Base-by-base conservation (phyloP, 2,329 filamentous ascomycete genomes). In the Spiromastix sp. region DNA sequence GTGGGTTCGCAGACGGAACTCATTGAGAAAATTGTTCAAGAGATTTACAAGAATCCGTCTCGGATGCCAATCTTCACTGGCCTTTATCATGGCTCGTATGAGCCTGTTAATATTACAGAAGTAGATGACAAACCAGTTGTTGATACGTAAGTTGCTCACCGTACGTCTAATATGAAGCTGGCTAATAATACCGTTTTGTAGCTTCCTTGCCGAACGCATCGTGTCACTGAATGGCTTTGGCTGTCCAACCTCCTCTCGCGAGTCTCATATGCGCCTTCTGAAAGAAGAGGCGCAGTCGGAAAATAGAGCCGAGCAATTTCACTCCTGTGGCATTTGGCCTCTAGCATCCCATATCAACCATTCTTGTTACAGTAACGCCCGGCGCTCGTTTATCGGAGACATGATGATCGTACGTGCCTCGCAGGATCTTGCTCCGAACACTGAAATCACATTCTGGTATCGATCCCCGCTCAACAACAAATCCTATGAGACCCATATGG, bases 331-430 rank as follows among this genome's bases (percentile, higher is more conserved):
- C 1, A 37, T 74, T 9, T 77, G 71, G 69, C 38, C 54, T 2
- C 39, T 56, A 1, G 65, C 68, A 3, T 69, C 71, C 0, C 55
- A 59, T 36, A 63, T 72, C 42, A 76, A 77, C 38, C 71, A 76
- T 41, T 61, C 59, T 8, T 77, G 72, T 46, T 12, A 60, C 4
- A 48, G 48, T 7, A 76, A 73, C 42, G 62, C 60, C 12, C 40
- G 38, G 0, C 66, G 66, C 11, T 50, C 61, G 1, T 74, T 72
- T 45, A 69, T 75, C 24, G 70, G 71, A 2, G 70, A 77, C 43
- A 61, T 76, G 55, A 57, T 63, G 42, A 57, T 74, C 5, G 33
- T 74, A 15, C 66, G 68, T 5, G 71, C 71, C 0, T 50, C 60
- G 0, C 44, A 44, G 7, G 60, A 70, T 28, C 48, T 76, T 1